Conservation (phyloP, 768 basidiomycete genomes). For the Suillus americanus region DNA sequence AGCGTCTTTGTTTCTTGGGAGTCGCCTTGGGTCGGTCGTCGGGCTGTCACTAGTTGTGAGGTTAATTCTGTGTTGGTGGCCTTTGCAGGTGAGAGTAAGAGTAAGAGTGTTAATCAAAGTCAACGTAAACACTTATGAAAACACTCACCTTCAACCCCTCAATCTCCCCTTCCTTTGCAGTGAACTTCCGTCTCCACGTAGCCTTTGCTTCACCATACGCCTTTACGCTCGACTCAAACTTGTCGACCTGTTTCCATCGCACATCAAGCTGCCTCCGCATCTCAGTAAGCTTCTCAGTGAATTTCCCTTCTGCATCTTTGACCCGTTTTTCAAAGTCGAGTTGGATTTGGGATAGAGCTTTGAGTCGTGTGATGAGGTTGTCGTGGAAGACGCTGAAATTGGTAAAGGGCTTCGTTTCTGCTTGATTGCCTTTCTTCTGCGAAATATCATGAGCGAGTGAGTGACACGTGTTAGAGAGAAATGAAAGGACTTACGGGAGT, state of each 20-base stretch:
- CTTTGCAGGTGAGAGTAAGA: constrained; percentile 35
- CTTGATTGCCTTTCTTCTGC: constrained; percentile 73
- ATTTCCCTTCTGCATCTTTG: constrained; percentile 75
- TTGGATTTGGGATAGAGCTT: constrained; percentile 81
- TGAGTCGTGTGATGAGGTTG: constrained; percentile 85
- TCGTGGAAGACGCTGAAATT: constrained; percentile 95
- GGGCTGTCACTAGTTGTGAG: constrained; percentile 61
- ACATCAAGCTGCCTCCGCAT: constrained; percentile 86
- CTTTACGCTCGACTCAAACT: constrained; percentile 86
- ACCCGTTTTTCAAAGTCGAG: constrained; percentile 81
- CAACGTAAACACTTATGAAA: neutral
- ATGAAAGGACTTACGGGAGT: constrained; percentile 57
- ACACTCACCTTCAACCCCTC: constrained; percentile 75
- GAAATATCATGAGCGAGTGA: neutral
- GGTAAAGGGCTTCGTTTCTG: constrained; percentile 89
- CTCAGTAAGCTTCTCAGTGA: constrained; percentile 69
- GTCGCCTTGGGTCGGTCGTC: constrained; percentile 58
- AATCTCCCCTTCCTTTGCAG: constrained; percentile 85
- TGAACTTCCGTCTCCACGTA: constrained; percentile 80
- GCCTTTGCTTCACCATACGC: constrained; percentile 77
- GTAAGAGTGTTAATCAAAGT: neutral
- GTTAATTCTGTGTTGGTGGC: constrained; percentile 72
- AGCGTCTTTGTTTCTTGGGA: constrained; percentile 72
- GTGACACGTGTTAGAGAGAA: neutral
- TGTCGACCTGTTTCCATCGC: constrained; percentile 91